Percentiles rank a stretch among this genome's conserved stretches.
Conservation (phyloP, 176 grass and related monocot species). For the Alopecurus myosuroides region DNA sequence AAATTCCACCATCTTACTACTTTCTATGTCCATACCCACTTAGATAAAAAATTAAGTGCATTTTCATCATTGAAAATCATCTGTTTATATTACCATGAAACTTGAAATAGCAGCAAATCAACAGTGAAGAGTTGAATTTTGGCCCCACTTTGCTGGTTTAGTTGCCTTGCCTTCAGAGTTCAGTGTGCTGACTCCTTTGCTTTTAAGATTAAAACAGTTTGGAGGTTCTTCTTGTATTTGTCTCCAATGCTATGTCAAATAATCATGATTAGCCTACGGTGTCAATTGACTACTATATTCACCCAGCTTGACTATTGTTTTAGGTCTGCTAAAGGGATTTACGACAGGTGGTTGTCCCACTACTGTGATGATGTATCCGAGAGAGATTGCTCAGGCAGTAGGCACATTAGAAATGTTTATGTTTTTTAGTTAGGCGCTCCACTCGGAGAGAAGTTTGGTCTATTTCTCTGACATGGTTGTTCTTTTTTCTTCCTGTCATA, state of each 20-base stretch:
- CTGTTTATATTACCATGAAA: too few relatives aligned
- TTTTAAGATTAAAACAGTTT: neutral
- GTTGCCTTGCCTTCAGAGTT: neutral
- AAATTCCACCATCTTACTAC: too few relatives aligned
- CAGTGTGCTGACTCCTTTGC: neutral
- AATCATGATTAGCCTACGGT: neutral
- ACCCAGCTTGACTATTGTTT: neutral
- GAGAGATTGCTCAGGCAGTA: constrained; percentile 39
- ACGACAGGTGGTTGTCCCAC: constrained; percentile 8
- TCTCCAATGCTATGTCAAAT: neutral
- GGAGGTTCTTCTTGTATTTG: neutral
- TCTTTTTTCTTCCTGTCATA: neutral
- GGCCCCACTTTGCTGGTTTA: too few relatives aligned
- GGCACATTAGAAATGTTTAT: neutral
- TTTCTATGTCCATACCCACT: too few relatives aligned
- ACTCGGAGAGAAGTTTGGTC: neutral
- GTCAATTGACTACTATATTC: too few relatives aligned
- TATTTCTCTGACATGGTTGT: neutral
- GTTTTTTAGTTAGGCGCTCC: neutral
- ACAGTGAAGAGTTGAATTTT: too few relatives aligned
- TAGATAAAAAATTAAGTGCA: too few relatives aligned
- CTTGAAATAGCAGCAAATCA: too few relatives aligned
- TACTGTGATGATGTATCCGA: constrained; percentile 28
- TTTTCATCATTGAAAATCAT: too few relatives aligned
- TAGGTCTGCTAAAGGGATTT: constrained; percentile 52